Conservation (phyloP, 2,329 filamentous ascomycete species). For the Pseudogymnoascus sp. region DNA sequence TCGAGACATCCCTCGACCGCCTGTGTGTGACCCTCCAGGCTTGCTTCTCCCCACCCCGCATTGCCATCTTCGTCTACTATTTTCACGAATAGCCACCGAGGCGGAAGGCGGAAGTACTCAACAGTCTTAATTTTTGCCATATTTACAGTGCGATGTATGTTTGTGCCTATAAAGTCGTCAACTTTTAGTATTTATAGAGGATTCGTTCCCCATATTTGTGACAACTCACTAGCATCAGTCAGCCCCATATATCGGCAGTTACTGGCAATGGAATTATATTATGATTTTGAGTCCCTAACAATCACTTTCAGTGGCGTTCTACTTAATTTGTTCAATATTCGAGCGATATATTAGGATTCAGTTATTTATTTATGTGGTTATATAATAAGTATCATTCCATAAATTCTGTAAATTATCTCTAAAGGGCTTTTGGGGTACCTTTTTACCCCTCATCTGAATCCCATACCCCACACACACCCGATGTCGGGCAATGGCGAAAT, state of each 20-base stretch:
- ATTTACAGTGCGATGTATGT: slow-evolving; percentile 6
- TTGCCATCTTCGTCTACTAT: slow-evolving; percentile 60
- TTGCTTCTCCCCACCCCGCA: slow-evolving; percentile 68
- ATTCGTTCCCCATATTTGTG: neutral
- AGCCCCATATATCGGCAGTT: neutral
- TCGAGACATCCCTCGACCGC: slow-evolving; percentile 69
- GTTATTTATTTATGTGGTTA: no score
- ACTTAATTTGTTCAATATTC: no score
- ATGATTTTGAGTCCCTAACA: no score
- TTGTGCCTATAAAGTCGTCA: neutral
- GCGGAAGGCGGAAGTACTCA: slow-evolving; percentile 69
- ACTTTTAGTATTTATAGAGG: neutral
- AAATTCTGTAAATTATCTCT: no score
- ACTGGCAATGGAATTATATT: neutral
- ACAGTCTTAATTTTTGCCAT: slow-evolving; percentile 62
- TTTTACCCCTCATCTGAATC: no score
- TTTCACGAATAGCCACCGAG: slow-evolving; percentile 74
- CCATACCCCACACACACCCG: no score
- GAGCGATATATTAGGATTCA: no score
- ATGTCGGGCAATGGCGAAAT: no score
- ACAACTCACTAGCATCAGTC: neutral
- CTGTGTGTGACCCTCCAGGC: slow-evolving; percentile 66
- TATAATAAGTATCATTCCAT: no score
- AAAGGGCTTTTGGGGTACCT: no score
- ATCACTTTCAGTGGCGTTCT: no score